Conservation (phyloP, 108 stramenopile genomes). For the Cyclotella baltica region DNA sequence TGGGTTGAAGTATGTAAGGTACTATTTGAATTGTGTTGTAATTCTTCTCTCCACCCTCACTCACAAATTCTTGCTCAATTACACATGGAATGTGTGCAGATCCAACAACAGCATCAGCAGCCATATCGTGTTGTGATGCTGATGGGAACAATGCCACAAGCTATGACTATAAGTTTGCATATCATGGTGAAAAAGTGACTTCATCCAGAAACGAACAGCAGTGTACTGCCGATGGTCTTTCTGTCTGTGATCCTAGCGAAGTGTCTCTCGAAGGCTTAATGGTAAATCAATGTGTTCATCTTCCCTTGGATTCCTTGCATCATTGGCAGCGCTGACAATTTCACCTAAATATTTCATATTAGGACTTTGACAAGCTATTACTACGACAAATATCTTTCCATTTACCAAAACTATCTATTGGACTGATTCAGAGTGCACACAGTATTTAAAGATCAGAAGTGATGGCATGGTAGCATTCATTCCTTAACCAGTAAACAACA, state of each 20-base stretch:
- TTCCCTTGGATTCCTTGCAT: no score
- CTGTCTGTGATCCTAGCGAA: slow-evolving; percentile 41
- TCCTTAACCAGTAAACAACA: slow-evolving; percentile 21
- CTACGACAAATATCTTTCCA: no score
- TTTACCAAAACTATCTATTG: slow-evolving; percentile 42
- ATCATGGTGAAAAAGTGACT: slow-evolving; percentile 46
- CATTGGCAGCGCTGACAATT: no score
- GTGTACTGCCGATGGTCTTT: slow-evolving; percentile 38
- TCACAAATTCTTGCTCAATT: no score
- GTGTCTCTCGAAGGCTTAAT: no score
- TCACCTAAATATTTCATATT: no score
- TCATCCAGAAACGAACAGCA: slow-evolving; percentile 21
- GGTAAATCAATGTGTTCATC: no score
- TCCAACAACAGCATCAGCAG: slow-evolving; percentile 38
- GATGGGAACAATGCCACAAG: slow-evolving; percentile 3
- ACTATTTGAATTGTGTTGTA: no score
- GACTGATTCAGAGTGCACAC: slow-evolving; percentile 39
- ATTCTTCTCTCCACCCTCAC: no score
- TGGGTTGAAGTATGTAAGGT: slow-evolving; percentile 23
- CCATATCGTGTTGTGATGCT: slow-evolving; percentile 43
- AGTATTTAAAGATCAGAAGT: slow-evolving; percentile 32
- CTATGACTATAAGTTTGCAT: slow-evolving; percentile 42
- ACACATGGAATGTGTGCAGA: slow-evolving; percentile 56
- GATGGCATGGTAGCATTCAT: slow-evolving; percentile 54
- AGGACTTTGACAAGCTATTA: no score